Percentiles rank a stretch among this genome's conserved stretches.
Evolutionary conservation across 495 filamentous ascomycete species (phyloP).

Genomic region (Aspergillus funiculosus): DNA sequence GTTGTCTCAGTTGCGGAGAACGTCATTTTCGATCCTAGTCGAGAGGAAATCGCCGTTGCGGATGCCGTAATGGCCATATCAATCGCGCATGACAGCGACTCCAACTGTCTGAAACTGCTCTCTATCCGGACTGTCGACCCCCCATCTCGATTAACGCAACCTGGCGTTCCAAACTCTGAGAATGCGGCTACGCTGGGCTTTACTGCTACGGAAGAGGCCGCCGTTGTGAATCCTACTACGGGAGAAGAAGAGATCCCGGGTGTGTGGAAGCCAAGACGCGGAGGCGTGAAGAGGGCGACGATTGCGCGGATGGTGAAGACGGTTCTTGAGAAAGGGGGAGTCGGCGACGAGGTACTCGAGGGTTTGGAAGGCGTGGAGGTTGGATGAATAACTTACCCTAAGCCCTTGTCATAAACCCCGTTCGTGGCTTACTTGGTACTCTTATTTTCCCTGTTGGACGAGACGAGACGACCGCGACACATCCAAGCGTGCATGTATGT

Average conservation of each 20-base stretch:
- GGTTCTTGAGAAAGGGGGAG: constrained; percentile 62
- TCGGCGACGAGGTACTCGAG: constrained; percentile 77
- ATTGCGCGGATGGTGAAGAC: constrained; percentile 62
- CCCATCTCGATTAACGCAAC: constrained; percentile 62
- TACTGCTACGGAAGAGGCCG: constrained; percentile 26
- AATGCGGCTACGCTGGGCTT: constrained; percentile 57
- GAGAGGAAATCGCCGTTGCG: constrained; percentile 87
- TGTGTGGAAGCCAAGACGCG: constrained; percentile 72
- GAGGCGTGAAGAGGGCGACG: constrained; percentile 64
- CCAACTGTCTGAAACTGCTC: constrained; percentile 44
- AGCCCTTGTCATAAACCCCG: no score
- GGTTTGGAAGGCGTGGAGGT: constrained; percentile 59
- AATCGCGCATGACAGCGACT: constrained; percentile 39
- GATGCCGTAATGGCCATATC: constrained; percentile 81
- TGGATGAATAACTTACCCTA: constrained; percentile 19
- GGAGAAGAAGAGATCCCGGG: constrained; percentile 56
- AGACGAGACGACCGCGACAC: neutral
- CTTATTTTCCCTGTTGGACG: neutral
- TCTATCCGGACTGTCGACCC: constrained; percentile 64
- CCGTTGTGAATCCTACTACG: constrained; percentile 23
- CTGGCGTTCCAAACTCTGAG: constrained; percentile 61
- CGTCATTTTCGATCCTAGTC: constrained; percentile 87
- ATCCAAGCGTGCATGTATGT: no score
- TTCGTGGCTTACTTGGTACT: no score
- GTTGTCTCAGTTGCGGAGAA: constrained; percentile 81